Conservation (phyloP, 192 early-diverging fungal species). For the Backusella psychrophila region DNA sequence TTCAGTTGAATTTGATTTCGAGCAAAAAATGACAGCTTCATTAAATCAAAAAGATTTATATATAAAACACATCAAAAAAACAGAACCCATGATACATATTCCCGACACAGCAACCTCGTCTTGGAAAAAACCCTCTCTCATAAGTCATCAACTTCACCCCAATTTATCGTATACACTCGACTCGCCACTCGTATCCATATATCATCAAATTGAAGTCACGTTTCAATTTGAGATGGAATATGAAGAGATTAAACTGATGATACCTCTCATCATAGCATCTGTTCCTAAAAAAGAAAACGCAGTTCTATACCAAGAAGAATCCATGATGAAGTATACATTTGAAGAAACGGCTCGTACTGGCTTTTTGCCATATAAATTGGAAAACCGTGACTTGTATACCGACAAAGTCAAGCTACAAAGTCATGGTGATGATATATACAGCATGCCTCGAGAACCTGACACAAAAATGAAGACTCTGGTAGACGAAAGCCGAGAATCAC, state of each 20-base stretch:
- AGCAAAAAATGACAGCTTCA: not conserved
- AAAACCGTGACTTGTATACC: not conserved
- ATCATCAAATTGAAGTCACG: constrained; percentile 33
- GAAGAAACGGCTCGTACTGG: not conserved
- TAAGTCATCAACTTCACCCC: constrained; percentile 20
- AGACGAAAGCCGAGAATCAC: not conserved
- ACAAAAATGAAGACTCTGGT: not conserved
- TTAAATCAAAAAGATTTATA: constrained; percentile 4
- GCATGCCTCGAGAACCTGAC: not conserved
- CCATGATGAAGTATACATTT: constrained; percentile 12
- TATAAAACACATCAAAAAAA: constrained; percentile 19
- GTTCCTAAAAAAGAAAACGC: constrained; percentile 2
- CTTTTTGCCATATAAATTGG: not conserved
- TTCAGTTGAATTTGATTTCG: not conserved
- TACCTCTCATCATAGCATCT: constrained; percentile 30
- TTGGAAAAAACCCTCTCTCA: constrained; percentile 26
- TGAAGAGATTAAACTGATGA: constrained; percentile 26
- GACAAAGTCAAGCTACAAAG: constrained; percentile 7
- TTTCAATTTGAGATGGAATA: constrained; percentile 25
- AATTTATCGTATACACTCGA: constrained; percentile 17
- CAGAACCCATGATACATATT: constrained; percentile 23
- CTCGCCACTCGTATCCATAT: constrained; percentile 29
- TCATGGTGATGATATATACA: not conserved
- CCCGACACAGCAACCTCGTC: constrained; percentile 19
- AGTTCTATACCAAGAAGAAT: not conserved